Evolutionary conservation across 75 land plant genomes (phyloP).

Genomic region (Sequoia sempervirens): DNA sequence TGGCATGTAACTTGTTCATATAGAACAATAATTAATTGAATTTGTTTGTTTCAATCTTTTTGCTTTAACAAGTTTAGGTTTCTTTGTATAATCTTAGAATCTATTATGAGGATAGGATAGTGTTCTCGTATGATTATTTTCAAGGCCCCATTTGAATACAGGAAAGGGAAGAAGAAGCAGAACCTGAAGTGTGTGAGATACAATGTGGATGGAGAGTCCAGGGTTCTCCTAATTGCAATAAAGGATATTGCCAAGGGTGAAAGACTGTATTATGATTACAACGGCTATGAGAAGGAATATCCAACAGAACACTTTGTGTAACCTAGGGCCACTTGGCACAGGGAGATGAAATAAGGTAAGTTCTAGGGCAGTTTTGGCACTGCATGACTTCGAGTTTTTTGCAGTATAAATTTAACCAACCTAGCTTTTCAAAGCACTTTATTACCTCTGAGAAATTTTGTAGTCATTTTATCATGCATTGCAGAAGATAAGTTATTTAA

Average conservation of each 20-base stretch:
- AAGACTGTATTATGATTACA: slow-evolving; percentile 92
- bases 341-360: not conserved
- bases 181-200: slow-evolving; percentile 88
- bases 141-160: slow-evolving; percentile 24
- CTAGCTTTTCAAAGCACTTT: not conserved
- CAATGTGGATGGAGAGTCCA: slow-evolving; percentile 76
- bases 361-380: not conserved
- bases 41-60: not conserved
- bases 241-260: slow-evolving; percentile 86
- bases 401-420: not conserved
- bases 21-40: not conserved
- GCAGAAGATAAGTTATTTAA: not conserved
- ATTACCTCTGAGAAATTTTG: not conserved
- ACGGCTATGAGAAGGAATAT: slow-evolving; percentile 85
- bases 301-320: slow-evolving; percentile 93
- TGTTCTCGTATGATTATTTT: not conserved
- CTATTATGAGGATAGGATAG: not conserved
- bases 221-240: slow-evolving; percentile 77
- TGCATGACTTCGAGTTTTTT: not conserved
- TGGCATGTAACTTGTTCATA: not conserved
- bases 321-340: not conserved
- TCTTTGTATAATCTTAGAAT: slow-evolving; percentile 14
- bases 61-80: not conserved
- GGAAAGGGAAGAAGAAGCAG: slow-evolving; percentile 92
- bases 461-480: not conserved